Evolutionary conservation across 2,329 filamentous ascomycete species (phyloP).

Genomic region (Penicillium hordei): DNA sequence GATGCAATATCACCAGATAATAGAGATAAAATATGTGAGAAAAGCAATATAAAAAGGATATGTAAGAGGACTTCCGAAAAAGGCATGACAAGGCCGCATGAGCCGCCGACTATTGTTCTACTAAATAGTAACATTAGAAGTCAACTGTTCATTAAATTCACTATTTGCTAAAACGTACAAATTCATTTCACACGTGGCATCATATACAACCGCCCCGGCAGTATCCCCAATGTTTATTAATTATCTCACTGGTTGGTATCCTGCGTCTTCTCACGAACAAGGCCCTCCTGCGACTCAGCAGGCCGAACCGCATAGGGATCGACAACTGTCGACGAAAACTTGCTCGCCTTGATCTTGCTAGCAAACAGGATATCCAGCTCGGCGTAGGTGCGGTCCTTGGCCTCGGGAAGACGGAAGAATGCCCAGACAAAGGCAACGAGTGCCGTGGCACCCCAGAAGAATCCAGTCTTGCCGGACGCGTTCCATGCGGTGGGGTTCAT

Average conservation of each 20-base stretch:
- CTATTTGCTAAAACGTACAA: background rate
- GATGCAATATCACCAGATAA: too few species aligned
- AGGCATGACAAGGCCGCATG: background rate
- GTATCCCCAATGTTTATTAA: background rate
- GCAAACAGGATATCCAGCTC: slow-evolving; percentile 47
- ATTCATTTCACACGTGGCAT: background rate
- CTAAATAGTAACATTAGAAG: background rate
- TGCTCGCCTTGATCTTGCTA: slow-evolving; percentile 35
- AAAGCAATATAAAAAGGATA: too few species aligned
- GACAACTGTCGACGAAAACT: slow-evolving; percentile 29
- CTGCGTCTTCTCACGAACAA: slow-evolving; percentile 11
- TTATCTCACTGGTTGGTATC: slow-evolving; percentile 12
- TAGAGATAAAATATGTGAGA: too few species aligned
- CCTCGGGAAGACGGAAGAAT: slow-evolving; percentile 42
- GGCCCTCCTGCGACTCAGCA: slow-evolving; percentile 18
- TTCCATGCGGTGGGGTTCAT: slow-evolving; percentile 40
- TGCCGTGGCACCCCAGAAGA: slow-evolving; percentile 42
- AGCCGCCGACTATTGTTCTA: background rate
- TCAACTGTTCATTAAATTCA: background rate
- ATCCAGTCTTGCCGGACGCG: slow-evolving; percentile 40
- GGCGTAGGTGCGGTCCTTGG: slow-evolving; percentile 39
- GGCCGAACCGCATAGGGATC: slow-evolving; percentile 17
- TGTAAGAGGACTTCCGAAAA: too few species aligned
- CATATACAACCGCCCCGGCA: background rate
- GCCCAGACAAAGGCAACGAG: slow-evolving; percentile 34